Evolutionary conservation across 495 filamentous ascomycete species (phyloP).

Genomic region (Zalerion maritima): DNA sequence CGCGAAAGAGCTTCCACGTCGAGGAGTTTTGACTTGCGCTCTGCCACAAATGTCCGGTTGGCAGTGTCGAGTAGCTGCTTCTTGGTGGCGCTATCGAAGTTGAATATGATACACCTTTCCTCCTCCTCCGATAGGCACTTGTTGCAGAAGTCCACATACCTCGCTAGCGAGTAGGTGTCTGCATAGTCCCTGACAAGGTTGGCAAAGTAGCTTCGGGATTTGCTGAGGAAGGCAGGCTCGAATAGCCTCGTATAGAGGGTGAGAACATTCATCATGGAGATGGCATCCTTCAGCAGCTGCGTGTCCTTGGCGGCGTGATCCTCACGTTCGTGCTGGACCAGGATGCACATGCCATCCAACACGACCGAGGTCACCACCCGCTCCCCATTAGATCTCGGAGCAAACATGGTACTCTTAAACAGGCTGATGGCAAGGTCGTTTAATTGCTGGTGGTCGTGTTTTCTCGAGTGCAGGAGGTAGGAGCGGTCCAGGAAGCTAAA

Average conservation of each 20-base stretch:
- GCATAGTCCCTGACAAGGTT: constrained; percentile 51
- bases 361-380: constrained; percentile 40
- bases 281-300: constrained; percentile 48
- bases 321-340: constrained; percentile 58
- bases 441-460: constrained; percentile 27
- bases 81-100: constrained; percentile 69
- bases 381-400: constrained; percentile 26
- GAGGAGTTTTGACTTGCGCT: constrained; percentile 47
- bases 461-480: constrained; percentile 56
- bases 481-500: constrained; percentile 90
- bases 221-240: constrained; percentile 54
- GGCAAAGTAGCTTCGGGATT: constrained; percentile 49
- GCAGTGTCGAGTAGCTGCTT: constrained; percentile 55
- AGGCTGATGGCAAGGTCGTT: constrained; percentile 40
- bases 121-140: constrained; percentile 55
- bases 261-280: constrained; percentile 69
- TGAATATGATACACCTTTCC: constrained; percentile 58
- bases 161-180: constrained; percentile 39
- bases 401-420: constrained; percentile 47
- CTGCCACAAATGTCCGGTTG: constrained; percentile 48
- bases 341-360: constrained; percentile 56
- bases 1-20: constrained; percentile 46
- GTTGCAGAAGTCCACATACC: constrained; percentile 54
- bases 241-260: constrained; percentile 65
- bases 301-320: constrained; percentile 34